Evolutionary conservation across 2,329 filamentous ascomycete species (phyloP).

Genomic region (Cordyceps farinosa): DNA sequence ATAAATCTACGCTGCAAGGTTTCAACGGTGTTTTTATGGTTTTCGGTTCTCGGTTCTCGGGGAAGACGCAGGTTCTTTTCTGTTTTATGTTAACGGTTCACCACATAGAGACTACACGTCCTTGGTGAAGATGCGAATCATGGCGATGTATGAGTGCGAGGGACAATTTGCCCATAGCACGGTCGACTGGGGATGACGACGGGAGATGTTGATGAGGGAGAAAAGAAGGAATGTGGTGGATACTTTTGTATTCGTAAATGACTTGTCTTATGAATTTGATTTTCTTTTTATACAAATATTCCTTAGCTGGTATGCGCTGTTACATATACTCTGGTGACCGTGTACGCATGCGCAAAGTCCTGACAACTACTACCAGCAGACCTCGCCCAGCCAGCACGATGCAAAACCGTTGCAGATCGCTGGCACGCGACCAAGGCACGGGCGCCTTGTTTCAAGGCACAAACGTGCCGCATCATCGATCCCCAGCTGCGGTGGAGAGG

Average conservation of each 20-base stretch:
- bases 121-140: background rate
- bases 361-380: too few relatives aligned
- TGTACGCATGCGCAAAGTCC: too few relatives aligned
- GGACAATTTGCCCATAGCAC: background rate
- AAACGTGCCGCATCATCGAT: slow-evolving; percentile 4
- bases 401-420: background rate
- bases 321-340: too few relatives aligned
- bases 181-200: background rate
- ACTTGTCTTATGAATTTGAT: slow-evolving; percentile 15
- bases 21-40: slow-evolving; percentile 4
- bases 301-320: background rate
- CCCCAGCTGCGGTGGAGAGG: background rate
- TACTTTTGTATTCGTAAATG: slow-evolving; percentile 19
- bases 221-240: background rate
- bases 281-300: background rate
- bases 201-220: background rate
- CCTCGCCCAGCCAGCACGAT: too few relatives aligned
- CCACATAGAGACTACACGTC: background rate
- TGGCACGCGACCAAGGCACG: slow-evolving; percentile 8
- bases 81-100: slow-evolving; percentile 1
- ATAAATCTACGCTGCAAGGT: background rate
- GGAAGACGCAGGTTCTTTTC: background rate
- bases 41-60: slow-evolving; percentile 3
- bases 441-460: background rate
- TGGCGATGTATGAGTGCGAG: background rate